Base-by-base conservation (phyloP, 2,329 filamentous ascomycete genomes). In the Rutstroemia sydowiana region DNA sequence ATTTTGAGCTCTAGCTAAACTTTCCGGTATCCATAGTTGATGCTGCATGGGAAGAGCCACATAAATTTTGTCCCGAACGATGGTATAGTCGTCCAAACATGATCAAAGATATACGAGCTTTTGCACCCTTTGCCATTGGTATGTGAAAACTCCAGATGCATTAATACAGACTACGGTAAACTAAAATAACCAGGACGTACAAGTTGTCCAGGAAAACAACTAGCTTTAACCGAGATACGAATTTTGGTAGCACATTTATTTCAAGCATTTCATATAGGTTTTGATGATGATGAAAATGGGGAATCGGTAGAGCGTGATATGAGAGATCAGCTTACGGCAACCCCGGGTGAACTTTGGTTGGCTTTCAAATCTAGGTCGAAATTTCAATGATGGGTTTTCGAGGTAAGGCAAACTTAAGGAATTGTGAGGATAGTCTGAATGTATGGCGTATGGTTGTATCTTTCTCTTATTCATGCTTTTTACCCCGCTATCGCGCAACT, bases 151-250 rank as follows among this genome's bases (percentile, higher is more conserved):
- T 28, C 36, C 4, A 5, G 26, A 3, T n/a, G 2, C 7, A 0
- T n/a, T 14, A 26, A 16, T 2, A 37, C 30, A 36, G 3, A 26
- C 9, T 21, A n/a, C n/a, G n/a, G n/a, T 20, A 9, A 6, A 7
- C 10, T 39, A 7, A 20, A 36, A 37, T 23, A 16, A 14, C 2
- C 31, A 48, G 23, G n/a, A 20, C 8, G 11, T 3, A 11, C 18
- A 11, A 58, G 54, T 21, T 69, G 65, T 47, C 55, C 58, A 5
- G 65, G 64, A 1, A 65, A 64, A 45, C 58, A 59, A 2, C 48
- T 68, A 1, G 66, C 65, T 6, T 51, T 68, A 48, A 58, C 66
- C 54, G 61, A 65, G 23, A 51, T 69, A 26, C 61, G 64, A 3
- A 57, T 59, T 37, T 48, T 63, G 8, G 44, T 65, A 8, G 57